These are phyloP conservation scores for Ascochyta lentis DNA, from an alignment of 2,329 filamentous ascomycete genomes.

Conservation along the genomic window DNA sequence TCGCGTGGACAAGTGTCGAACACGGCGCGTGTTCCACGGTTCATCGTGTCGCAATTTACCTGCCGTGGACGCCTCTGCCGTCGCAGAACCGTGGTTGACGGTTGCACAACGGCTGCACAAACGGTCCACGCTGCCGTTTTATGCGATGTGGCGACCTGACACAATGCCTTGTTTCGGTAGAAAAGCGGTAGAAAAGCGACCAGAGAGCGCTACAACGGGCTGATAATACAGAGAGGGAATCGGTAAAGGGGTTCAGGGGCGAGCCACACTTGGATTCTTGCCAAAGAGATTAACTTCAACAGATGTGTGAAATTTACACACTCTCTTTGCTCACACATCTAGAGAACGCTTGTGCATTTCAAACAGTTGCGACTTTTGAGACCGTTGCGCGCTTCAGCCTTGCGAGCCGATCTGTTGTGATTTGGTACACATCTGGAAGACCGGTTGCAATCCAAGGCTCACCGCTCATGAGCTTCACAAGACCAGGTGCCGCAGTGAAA, in stretches of 20 bases:
- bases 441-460: conserved; percentile 28
- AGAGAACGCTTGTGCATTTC: not conserved
- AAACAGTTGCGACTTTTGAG: conserved; percentile 18
- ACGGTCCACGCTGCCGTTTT: conserved; percentile 10
- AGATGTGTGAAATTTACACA: no score
- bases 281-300: not conserved
- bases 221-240: not conserved
- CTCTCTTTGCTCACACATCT: not conserved
- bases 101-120: conserved; percentile 17
- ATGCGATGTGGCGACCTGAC: conserved; percentile 12
- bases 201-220: not conserved
- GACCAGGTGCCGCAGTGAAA: conserved; percentile 37
- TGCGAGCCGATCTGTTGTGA: conserved; percentile 26
- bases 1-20: conserved; percentile 23
- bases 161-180: conserved; percentile 4
- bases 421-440: conserved; percentile 32
- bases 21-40: conserved; percentile 31
- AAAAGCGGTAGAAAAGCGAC: not conserved
- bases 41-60: conserved; percentile 19
- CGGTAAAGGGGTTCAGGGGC: not conserved
- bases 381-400: conserved; percentile 5
- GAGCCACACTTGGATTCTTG: not conserved
- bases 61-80: conserved; percentile 16
- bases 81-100: conserved; percentile 17
- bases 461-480: conserved; percentile 34